Evolutionary conservation across 495 filamentous ascomycete genomes (phyloP), one percentile per base, ranked within the genome.

Genomic region (Apiosordaria backusii): DNA sequence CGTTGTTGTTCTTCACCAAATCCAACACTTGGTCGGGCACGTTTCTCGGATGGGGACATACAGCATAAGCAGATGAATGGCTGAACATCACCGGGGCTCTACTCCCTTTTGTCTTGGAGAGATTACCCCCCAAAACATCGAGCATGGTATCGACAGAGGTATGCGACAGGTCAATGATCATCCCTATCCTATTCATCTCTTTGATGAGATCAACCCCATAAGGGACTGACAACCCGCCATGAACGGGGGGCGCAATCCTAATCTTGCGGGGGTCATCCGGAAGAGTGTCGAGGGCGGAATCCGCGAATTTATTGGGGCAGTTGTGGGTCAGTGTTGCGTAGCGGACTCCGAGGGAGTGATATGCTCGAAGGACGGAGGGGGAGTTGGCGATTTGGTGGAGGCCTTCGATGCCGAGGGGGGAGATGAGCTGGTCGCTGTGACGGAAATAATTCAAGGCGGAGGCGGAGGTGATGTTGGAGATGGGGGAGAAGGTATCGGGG

Each of bases 361-460:
- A 96, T 7, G 84, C 81, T 3, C 95, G 88, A 21, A 97, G 81
- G 61, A 88, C 90, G 21, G 92, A 84, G 10, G 89, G 76, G 0
- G 88, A 90, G 80, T 97, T 97, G 50, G 92, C 94, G 65, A 99
- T 96, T 69, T 97, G 93, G 74, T 99, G 95, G 1, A 99, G 85
- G 4, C 95, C 95, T 78, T 99, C 95, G 25, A 97, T 90, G 16
- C 88, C 91, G 16, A 93, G 76, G 7, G 92, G 92, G 3, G 85
- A 86, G 65, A 87, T 81, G 4, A 88, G 71, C 63, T 83, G 84
- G 67, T 84, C 83, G 57, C 84, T 74, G 13, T 69, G 62, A 22
- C 77, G 76, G 75, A 91, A 93, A 18, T 83, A 85, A 0, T 81
- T 73, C 16, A 87, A 66, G 5, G 92, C 89, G 0, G 83, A 83